phyloP scores from a whole-genome alignment of 2,329 filamentous ascomycete species.

The Pezizomycotina sp. region DNA sequence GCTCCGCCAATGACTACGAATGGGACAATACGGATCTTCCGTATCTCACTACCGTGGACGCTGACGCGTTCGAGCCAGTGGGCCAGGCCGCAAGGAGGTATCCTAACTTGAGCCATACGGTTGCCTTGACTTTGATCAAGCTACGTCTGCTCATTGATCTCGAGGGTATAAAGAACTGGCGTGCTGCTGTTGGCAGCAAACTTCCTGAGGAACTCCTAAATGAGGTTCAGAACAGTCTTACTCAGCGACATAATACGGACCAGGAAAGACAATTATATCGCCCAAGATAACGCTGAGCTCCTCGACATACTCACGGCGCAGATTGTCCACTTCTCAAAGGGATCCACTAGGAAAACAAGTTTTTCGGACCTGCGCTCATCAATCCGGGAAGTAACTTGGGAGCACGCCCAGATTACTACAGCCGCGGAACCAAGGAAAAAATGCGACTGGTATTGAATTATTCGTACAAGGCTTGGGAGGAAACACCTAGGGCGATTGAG shows the following conservation, averaged over 20 bases:
- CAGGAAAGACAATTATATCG: too few relatives aligned
- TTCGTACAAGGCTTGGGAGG: slow-evolving; percentile 23
- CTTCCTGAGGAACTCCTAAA: slow-evolving; percentile 27
- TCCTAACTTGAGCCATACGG: slow-evolving; percentile 17
- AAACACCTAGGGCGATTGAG: slow-evolving; percentile 25
- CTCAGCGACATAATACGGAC: too few relatives aligned
- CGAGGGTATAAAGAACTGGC: slow-evolving; percentile 23
- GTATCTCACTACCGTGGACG: slow-evolving; percentile 29
- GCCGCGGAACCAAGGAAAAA: slow-evolving; percentile 22
- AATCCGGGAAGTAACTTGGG: slow-evolving; percentile 22
- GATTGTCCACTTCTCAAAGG: slow-evolving; percentile 21
- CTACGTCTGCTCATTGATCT: slow-evolving; percentile 29
- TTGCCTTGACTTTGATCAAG: slow-evolving; percentile 29
- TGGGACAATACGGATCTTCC: slow-evolving; percentile 28
- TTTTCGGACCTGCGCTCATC: slow-evolving; percentile 25
- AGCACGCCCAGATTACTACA: slow-evolving; percentile 12
- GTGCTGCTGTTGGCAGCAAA: slow-evolving; percentile 13
- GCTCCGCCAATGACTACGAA: slow-evolving; percentile 27
- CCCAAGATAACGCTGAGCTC: too few relatives aligned
- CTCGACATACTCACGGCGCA: slow-evolving; percentile 24
- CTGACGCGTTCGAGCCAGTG: slow-evolving; percentile 31
- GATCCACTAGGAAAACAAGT: slow-evolving; percentile 21
- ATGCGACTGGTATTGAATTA: slow-evolving; percentile 24
- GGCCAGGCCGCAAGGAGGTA: slow-evolving; percentile 17
- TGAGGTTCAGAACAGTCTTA: slow-evolving; percentile 20